Conservation (phyloP, 768 basidiomycete species). For the Suillus clintonianus region DNA sequence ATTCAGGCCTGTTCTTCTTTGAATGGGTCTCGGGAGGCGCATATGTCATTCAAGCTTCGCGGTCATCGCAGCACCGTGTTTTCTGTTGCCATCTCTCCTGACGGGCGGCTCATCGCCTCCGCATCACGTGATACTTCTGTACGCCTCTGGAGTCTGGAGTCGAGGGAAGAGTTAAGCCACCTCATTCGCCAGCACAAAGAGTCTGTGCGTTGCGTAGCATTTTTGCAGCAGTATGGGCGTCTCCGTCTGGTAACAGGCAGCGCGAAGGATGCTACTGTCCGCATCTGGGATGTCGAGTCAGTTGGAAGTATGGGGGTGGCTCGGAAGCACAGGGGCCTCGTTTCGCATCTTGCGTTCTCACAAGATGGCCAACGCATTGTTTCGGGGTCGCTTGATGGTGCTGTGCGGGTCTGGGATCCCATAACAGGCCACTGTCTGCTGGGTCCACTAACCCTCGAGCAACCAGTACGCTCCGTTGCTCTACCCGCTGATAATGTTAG, state of each 20-base stretch:
- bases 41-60: constrained; percentile 13
- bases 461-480: constrained; percentile 19
- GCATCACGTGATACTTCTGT: constrained; percentile 33
- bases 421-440: constrained; percentile 20
- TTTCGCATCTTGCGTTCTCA: constrained; percentile 28
- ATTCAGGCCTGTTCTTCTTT: constrained; percentile 19
- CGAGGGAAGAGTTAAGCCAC: constrained; percentile 19
- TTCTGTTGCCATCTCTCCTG: constrained; percentile 32
- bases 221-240: constrained; percentile 25
- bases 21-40: constrained; percentile 1
- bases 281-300: constrained; percentile 33
- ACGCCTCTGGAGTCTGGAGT: constrained; percentile 28
- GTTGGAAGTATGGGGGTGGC: constrained; percentile 26
- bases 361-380: constrained; percentile 27
- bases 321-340: constrained; percentile 28
- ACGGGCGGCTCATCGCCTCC: constrained; percentile 29
- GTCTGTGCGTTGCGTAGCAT: constrained; percentile 24
- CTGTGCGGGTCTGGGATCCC: constrained; percentile 31
- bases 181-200: constrained; percentile 31
- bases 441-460: constrained; percentile 22
- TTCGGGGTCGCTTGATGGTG: constrained; percentile 32
- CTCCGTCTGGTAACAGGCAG: constrained; percentile 27
- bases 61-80: constrained; percentile 26
- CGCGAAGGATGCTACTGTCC: constrained; percentile 26
- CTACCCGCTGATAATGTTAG: constrained; percentile 18